A percentile compares a stretch with the other conserved stretches of the same genome.
Evolutionary conservation across 2,329 filamentous ascomycete genomes (phyloP).

Genomic region (Cercospora brassicicola): DNA sequence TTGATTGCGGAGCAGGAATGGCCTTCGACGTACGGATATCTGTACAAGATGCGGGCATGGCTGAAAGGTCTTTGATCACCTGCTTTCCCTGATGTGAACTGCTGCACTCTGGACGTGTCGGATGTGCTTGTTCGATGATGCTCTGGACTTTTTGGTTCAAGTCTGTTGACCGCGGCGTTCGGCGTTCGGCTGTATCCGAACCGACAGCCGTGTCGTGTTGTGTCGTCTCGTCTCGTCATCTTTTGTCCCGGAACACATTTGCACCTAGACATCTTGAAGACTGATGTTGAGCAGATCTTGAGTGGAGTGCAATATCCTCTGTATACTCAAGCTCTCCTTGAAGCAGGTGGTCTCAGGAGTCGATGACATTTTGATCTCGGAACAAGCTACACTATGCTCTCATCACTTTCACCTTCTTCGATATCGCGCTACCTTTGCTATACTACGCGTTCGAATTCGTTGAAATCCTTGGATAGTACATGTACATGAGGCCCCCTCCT

Average conservation of each 20-base stretch:
- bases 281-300: not conserved
- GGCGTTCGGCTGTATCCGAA: not conserved
- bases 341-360: too few relatives aligned
- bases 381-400: too few relatives aligned
- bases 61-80: not conserved
- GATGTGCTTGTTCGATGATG: not conserved
- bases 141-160: not conserved
- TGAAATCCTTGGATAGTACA: too few relatives aligned
- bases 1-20: not conserved
- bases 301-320: too few relatives aligned
- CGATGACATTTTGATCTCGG: too few relatives aligned
- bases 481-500: not conserved
- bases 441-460: too few relatives aligned
- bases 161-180: not conserved
- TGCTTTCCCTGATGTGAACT: not conserved
- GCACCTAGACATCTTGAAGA: not conserved
- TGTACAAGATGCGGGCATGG: slow-evolving; percentile 93
- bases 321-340: too few relatives aligned
- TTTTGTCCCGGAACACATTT: not conserved
- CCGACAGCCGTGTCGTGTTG: not conserved
- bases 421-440: too few relatives aligned
- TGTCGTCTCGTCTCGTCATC: not conserved
- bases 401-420: too few relatives aligned
- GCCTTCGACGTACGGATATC: slow-evolving; percentile 73
- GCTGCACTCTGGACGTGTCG: not conserved